Evolutionary conservation across 371 early-diverging fungal species (phyloP), one percentile per base, ranked within the genome.

Genomic region (Rhizopus stolonifer): DNA sequence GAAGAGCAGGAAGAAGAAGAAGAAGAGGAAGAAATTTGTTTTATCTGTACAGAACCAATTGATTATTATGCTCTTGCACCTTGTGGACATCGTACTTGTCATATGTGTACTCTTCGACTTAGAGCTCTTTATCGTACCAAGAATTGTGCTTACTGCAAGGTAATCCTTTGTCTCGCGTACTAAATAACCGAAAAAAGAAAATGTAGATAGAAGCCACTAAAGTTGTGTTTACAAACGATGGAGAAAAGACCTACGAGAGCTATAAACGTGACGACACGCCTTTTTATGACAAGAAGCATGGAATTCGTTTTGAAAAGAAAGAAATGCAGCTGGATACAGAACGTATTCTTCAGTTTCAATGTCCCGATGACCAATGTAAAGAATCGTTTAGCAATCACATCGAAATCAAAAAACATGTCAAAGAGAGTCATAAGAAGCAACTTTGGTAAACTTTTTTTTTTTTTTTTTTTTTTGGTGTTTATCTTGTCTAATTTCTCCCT

Each of bases 51-150:
- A 0, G 90, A 93, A 19, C 82, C 86, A 2, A 83, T 93, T 21
- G 75, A 70, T 21, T 88, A 80, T 52, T 91, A 84, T 63, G 91
- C 95, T 1, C 76, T 98, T 22, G 91, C 93, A 9, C 81, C 79
- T 45, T 98, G 98, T 69, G 87, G 95, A 64, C 98, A 98, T 70
- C 80, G 85, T 22, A 87, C 89, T 3, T 98, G 98, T 72, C 92
- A 93, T 54, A 64, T 89, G 17, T 98, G 98, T 72, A 88, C 87
- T 7, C 72, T 98, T 34, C 81, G 98, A 23, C 64, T 96, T 40
- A 78, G 98, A 38, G 90, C 92, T 9, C 74, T 97, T 18, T 94
- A 94, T 70, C 86, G 91, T 61, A 84, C 81, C 29, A 84, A 82
- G 29, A 79, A 84, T 31, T 98, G 98, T 63, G 86, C 93, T 26